Base-by-base conservation (phyloP, 176 grass and related monocot genomes). In the Avena eriantha region DNA sequence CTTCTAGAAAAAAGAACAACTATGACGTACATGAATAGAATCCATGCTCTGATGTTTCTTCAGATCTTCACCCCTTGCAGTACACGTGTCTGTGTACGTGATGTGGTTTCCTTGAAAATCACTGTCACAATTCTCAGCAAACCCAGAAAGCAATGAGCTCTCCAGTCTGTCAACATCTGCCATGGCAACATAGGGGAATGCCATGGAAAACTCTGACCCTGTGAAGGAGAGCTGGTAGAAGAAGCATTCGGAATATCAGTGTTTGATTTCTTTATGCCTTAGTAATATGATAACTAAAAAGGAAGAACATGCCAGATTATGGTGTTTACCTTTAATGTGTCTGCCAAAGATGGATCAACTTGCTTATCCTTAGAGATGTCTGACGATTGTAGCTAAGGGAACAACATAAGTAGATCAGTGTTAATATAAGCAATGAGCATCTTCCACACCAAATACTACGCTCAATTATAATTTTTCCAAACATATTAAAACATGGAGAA, bases 151-250 rank as follows among this genome's bases (percentile, higher is more conserved):
- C 85, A 98, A 86, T 31, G 90, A 93, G 45, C 86, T 85, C 90
- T 98, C 94, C 86, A 96, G 45, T 69, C 79, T 94, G 19, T 92
- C 92, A 53, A 87, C 90, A 80, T 92, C 82, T 86, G 88, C 36
- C 17, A 90, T 79, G 81, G 84, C 82, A 82, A 96, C 92, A 83
- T 96, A 96, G 1, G 94, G 97, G 70, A 94, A 98, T 71, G 93
- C 94, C 86, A 98, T 91, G 51, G 89, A 96, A 87, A 98, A 94
- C 47, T 98, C 90, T 23, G 97, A 98, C 35, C 41, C 80, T 85
- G 87, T 90, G 66, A 96, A 94, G 8, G 89, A 90, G 22, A 73
- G 54, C 94, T 98, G 83, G 22, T 35, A 77, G 63, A 88, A 77
- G 73, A 45, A 70, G 64, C 57, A 83, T 73, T 83, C 3, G 1